Percentiles rank a stretch among this genome's conserved stretches.
phyloP scores from a whole-genome alignment of 345 rosid genomes.

The Aquilaria sinensis region DNA sequence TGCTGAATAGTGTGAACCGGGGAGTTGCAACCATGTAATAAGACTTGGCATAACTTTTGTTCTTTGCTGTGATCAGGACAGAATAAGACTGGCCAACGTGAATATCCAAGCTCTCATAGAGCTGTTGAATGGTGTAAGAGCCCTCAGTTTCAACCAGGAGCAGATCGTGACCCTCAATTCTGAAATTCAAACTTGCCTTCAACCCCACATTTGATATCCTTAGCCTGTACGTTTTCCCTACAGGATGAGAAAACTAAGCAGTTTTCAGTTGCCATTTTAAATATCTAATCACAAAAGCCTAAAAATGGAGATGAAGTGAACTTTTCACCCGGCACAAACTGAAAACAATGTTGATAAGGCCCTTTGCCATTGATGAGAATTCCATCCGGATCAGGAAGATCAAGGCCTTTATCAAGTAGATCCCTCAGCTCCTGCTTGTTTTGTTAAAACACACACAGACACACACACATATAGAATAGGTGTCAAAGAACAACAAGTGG shows the following conservation, averaged over 20 bases:
- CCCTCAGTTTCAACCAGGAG: constrained; percentile 40
- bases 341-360: constrained; percentile 12
- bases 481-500: too few relatives aligned
- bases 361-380: constrained; percentile 24
- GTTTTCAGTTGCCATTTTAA: too few relatives aligned
- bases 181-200: constrained; percentile 25
- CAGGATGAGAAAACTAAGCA: not conserved
- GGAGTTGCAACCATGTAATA: constrained; percentile 41
- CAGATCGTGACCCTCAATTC: constrained; percentile 24
- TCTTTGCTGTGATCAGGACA: constrained; percentile 29
- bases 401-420: constrained; percentile 16
- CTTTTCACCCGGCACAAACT: constrained; percentile 19
- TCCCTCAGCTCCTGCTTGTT: constrained; percentile 15
- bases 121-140: constrained; percentile 27
- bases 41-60: constrained; percentile 14
- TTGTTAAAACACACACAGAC: not conserved
- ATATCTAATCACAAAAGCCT: too few relatives aligned
- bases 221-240: constrained; percentile 27
- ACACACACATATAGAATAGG: too few relatives aligned
- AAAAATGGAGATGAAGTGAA: not conserved
- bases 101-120: constrained; percentile 25
- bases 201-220: constrained; percentile 35
- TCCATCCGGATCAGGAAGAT: constrained; percentile 16
- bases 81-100: constrained; percentile 38
- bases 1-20: constrained; percentile 12